Conservation (phyloP, 305 asterid species). For the Rubia peregrina region DNA sequence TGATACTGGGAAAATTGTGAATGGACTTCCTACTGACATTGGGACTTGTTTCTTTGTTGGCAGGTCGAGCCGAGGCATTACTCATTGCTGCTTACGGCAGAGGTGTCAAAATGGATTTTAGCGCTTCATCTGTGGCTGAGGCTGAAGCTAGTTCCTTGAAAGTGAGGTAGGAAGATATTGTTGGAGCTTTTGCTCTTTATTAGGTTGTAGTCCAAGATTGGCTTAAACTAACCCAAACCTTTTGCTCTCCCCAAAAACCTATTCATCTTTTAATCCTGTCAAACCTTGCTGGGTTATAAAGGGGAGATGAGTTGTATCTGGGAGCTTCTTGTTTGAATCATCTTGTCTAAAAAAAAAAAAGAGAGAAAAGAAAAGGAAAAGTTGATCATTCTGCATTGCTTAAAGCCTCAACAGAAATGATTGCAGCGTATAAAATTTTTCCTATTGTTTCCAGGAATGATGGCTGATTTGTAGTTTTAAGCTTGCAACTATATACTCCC, state of each 20-base stretch:
- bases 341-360: no score
- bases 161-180: neutral
- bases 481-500: no score
- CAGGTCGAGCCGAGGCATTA: slow-evolving; percentile 95
- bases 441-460: no score
- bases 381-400: no score
- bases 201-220: neutral
- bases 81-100: slow-evolving; percentile 88
- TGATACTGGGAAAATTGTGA: neutral
- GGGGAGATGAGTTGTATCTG: slow-evolving; percentile 8
- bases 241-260: neutral
- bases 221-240: neutral
- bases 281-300: neutral
- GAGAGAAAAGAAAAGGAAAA: no score
- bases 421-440: no score
- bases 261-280: neutral
- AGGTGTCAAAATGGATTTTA: slow-evolving; percentile 33
- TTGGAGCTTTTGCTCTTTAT: neutral
- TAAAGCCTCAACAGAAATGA: no score
- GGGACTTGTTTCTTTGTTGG: slow-evolving; percentile 8
- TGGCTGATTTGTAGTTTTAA: no score
- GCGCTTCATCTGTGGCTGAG: neutral
- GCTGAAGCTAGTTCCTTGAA: neutral
- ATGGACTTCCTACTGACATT: neutral
- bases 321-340: no score